phyloP scores from a whole-genome alignment of 306 rosid genomes.

The Corylus americana region DNA sequence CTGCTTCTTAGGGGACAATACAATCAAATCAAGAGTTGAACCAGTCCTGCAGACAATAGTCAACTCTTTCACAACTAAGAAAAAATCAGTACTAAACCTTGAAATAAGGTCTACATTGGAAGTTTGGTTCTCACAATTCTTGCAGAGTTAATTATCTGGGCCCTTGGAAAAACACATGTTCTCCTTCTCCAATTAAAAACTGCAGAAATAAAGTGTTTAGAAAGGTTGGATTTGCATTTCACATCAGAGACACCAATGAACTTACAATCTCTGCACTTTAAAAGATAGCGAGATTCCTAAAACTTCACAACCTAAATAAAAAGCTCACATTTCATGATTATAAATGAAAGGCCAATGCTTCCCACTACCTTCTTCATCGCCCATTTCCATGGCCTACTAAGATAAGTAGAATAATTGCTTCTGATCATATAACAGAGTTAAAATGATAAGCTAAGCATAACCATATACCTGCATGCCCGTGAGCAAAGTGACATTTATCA shows the following conservation, averaged over 20 bases:
- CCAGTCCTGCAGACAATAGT: neutral
- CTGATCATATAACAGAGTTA: constrained; percentile 10
- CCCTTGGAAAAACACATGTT: too few species aligned
- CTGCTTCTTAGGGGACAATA: neutral
- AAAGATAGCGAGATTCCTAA: neutral
- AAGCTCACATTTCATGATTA: neutral
- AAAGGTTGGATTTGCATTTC: neutral
- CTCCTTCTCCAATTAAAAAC: neutral
- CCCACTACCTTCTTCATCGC: neutral
- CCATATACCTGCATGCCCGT: constrained; percentile 76
- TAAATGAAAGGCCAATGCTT: neutral
- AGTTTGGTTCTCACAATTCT: neutral
- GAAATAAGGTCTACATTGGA: neutral
- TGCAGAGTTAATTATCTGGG: neutral
- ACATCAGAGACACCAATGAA: neutral
- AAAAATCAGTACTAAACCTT: neutral
- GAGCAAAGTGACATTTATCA: constrained; percentile 87
- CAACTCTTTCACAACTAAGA: neutral
- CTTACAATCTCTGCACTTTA: neutral
- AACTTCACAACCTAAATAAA: neutral
- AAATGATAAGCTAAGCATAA: constrained; percentile 11
- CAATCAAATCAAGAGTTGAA: neutral
- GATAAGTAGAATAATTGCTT: neutral
- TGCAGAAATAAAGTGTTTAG: neutral
- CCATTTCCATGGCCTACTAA: neutral